Base-by-base conservation (phyloP, 2,329 filamentous ascomycete species). In the Aspergillus ruber region DNA sequence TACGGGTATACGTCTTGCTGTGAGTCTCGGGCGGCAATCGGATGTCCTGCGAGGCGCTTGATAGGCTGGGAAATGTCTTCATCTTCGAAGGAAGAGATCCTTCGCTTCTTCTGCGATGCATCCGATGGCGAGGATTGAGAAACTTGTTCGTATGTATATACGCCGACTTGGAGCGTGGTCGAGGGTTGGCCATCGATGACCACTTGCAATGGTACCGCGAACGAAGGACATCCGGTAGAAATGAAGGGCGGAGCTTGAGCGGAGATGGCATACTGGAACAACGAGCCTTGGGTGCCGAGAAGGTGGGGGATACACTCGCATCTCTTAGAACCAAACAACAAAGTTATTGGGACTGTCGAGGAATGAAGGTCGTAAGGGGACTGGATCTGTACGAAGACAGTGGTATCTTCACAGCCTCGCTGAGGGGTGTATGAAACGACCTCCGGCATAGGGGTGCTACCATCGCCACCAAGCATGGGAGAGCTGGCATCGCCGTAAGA, bases 301-400 rank as follows among this genome's bases (percentile, higher is more conserved):
- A 84, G 84, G 41, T 80, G 77, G 20, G 90, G 75, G 47, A 83
- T 78, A 49, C 83, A 83, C 46, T 81, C 75, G 66, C 83, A 85
- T 65, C 84, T 83, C 59, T 86, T 81, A n/a, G 79, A 77, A n/a
- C 88, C 89, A 67, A 95, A 94, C 42, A 84, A 79, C 46, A 95
- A 69, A 54, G 73, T 84, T 59, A 88, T 83, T 44, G 75, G 53
- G 9, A 62, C 73, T 58, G 74, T 77, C 49, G 76, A 77, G 27
- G 75, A 78, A 66, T 83, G 79, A 48, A 95, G 71, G 61, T 95
- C 85, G 70, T 87, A 88, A 50, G 84, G 78, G 39, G 86, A 85
- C 45, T 84, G 82, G 25, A 95, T 79, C 63, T 87, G 85, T 54
- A 95, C 76, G 50, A 80, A 78, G 8, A 95, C 73, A 58, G 83